Base-by-base conservation (phyloP, 768 basidiomycete genomes). In the Leccinum subtestaceum region DNA sequence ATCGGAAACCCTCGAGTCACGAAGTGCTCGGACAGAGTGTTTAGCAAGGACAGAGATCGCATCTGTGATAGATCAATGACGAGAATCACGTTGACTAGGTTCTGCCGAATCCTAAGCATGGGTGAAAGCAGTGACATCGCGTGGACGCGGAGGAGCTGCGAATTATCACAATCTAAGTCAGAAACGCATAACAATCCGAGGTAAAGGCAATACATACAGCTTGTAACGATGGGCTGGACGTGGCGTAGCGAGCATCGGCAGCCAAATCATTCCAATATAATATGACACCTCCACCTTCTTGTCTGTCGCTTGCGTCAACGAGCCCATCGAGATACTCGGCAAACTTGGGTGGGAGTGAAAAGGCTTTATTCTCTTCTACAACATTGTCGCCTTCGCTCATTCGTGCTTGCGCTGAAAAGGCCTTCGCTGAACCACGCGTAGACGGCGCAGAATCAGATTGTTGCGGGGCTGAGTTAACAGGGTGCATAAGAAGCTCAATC, bases 191-290 rank as follows among this genome's bases (percentile, higher is more conserved):
- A 36, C 27, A 27, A 27, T 2, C 5, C 12, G 45, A 32, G 53
- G 43, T 5, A 46, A 50, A 23, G 45, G 45, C 1, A n/a, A 36
- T 29, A 72, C 81, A 43, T 64, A 87, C 87, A 34, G 69, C 65
- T 58, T 77, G 76, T 34, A 88, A 67, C 17, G 83, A 83, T 7
- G 82, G 67, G 31, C 70, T 76, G 80, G 81, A 87, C 21, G 70
- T 67, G 5, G 77, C 73, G 60, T 88, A 88, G 54, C 85, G 78
- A 43, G 75, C 77, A 72, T 98, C 97, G 62, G 84, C 89, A 75
- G 92, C 88, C 19, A 98, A 73, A 64, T 99, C 87, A 71, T 98
- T 99, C 88, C 89, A 91, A 84, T 91, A 98, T 1, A 87, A 68
- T 40, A 95, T 80, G 4, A 89, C 79, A 36, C 75, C 79, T 0